Evolutionary conservation across 345 rosid species (phyloP).

Genomic region (Eucalyptus curtisii): DNA sequence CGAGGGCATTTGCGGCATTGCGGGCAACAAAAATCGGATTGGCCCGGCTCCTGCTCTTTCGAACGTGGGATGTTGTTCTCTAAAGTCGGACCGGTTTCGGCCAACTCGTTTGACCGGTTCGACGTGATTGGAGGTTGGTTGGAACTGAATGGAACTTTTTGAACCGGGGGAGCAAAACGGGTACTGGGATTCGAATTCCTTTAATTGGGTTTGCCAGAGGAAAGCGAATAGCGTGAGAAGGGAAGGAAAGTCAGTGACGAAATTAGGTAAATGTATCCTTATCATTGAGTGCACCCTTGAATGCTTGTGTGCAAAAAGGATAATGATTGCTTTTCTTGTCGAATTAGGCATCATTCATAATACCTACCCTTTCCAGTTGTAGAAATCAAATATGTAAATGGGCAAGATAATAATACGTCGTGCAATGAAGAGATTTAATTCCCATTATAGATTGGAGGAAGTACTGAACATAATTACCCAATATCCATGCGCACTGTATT

Average conservation of each 20-base stretch:
- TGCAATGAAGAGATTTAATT: background rate
- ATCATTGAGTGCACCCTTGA: background rate
- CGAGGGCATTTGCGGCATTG: conserved; percentile 10
- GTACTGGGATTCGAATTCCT: background rate
- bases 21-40: background rate
- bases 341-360: background rate
- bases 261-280: background rate
- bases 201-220: background rate
- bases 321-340: background rate
- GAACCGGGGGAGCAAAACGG: background rate
- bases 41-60: background rate
- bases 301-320: background rate
- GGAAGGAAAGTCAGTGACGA: background rate
- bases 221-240: background rate
- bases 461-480: background rate
- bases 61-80: background rate
- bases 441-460: background rate
- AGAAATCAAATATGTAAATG: background rate
- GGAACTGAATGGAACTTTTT: background rate
- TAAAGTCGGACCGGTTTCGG: background rate
- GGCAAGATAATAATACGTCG: background rate
- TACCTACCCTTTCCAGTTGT: background rate
- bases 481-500: background rate
- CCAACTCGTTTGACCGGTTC: background rate
- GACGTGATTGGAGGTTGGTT: background rate